Evolutionary conservation across 305 asterid species (phyloP), one percentile per base, ranked within the genome.

Genomic region (Rubia balearica): DNA sequence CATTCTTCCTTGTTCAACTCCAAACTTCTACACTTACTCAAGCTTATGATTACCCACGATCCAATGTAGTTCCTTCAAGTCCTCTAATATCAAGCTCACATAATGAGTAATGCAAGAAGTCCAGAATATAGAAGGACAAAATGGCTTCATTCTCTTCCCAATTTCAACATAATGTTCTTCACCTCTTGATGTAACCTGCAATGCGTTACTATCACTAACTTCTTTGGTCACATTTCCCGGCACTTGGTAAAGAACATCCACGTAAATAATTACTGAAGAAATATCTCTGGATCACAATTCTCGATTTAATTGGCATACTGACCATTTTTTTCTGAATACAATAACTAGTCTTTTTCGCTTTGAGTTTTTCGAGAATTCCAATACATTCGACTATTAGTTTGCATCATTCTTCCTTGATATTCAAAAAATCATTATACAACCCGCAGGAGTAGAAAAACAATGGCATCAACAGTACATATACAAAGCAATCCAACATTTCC

Each of bases 71-170:
- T n/a, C n/a, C n/a, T n/a, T n/a, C 61, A 91, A 77, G 78, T 93
- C 98, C 74, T 85, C 81, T 27, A 90, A 96, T 82, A 93, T 93
- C 76, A 77, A 83, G 81, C 84, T 88, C 40, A 93, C 74, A 77
- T 91, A 86, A 53, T 74, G 86, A 36, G 83, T 85, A 55, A 95
- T 96, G 76, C 96, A 93, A 16, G 97, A 95, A 16, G 90, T 88
- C 96, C 96, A 90, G 74, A 85, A 90, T 40, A 92, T 69, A 65
- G 90, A 79, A 42, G 97, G 96, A 71, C 80, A 88, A 73, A 89
- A 76, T 56, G 86, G 89, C 0, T 82, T 69, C 22, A 93, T 78
- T 78, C 85, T 85, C 77, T 88, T 91, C 71, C 91, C 96, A 49
- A 88, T 83, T 65, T 77, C 72, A 48, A 82, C 65, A 71, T 90